phyloP scores from a whole-genome alignment of 208 protist genomes.

The Wallacemonas sp. region DNA sequence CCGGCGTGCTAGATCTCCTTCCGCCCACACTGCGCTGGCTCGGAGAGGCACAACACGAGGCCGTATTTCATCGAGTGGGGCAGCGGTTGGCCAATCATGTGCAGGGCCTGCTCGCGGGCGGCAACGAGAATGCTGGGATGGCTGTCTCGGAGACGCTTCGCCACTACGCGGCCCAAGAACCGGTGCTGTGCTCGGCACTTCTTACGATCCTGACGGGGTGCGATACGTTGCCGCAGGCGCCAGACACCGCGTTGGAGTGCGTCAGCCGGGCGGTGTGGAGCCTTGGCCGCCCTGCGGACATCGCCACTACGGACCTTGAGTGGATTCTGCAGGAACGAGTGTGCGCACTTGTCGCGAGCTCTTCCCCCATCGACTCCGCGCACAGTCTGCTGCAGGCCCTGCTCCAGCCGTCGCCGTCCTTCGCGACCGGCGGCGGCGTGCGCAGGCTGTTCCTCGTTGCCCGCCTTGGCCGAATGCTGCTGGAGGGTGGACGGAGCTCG shows the following conservation, averaged over 20 bases:
- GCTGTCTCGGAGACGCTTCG: neutral
- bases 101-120: neutral
- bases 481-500: conserved; percentile 11
- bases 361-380: neutral
- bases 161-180: conserved; percentile 5
- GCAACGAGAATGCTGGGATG: neutral
- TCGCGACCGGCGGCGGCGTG: conserved; percentile 13
- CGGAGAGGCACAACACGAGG: conserved; percentile 9
- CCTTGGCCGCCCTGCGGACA: neutral
- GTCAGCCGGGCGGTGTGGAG: neutral
- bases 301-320: neutral
- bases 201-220: conserved; percentile 20
- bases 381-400: conserved; percentile 9
- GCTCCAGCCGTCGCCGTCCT: conserved; percentile 19
- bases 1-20: conserved; percentile 17
- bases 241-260: conserved; percentile 17
- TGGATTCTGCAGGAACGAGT: conserved; percentile 6
- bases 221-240: conserved; percentile 7
- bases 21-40: conserved; percentile 7
- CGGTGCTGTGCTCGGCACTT: conserved; percentile 1
- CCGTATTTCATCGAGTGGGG: conserved; percentile 10
- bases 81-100: conserved; percentile 18
- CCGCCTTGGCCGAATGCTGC: conserved; percentile 24
- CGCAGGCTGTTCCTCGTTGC: conserved; percentile 30
- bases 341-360: neutral